phyloP scores from a whole-genome alignment of 371 early-diverging fungal genomes.

The Syncephalis fuscata region DNA sequence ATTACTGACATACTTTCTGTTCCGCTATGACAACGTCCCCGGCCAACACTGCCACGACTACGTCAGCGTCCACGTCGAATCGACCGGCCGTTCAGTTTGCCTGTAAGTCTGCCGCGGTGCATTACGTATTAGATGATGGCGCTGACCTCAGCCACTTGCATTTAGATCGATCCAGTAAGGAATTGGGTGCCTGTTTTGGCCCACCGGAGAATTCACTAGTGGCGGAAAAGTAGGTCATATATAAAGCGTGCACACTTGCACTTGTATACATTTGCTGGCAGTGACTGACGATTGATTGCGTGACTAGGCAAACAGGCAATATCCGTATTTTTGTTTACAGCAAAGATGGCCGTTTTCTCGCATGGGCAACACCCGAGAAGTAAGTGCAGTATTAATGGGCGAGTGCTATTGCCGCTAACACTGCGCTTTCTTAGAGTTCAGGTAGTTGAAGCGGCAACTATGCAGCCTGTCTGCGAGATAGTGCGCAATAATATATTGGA shows the following conservation, averaged over 20 bases:
- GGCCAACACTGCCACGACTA: no score
- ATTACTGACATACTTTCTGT: no score
- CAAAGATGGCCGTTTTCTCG: slow-evolving; percentile 61
- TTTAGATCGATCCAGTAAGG: slow-evolving; percentile 43
- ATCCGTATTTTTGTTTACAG: slow-evolving; percentile 62
- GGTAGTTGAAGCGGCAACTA: slow-evolving; percentile 47
- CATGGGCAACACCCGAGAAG: slow-evolving; percentile 54
- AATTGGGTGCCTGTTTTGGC: slow-evolving; percentile 39
- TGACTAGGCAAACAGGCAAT: slow-evolving; percentile 31
- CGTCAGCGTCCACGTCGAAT: no score
- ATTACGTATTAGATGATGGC: not conserved
- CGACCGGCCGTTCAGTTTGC: slow-evolving; percentile 19
- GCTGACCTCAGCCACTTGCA: not conserved
- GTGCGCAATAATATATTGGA: slow-evolving; percentile 51
- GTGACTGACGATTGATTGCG: no score
- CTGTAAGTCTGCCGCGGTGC: slow-evolving; percentile 14
- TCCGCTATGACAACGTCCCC: no score
- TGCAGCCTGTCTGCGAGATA: slow-evolving; percentile 43
- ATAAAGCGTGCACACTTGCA: no score
- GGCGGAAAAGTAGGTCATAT: slow-evolving; percentile 8
- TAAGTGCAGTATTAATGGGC: slow-evolving; percentile 9
- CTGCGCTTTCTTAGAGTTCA: slow-evolving; percentile 27
- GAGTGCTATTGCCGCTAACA: no score
- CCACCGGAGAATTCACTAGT: slow-evolving; percentile 31
- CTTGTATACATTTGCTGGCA: no score